Base-by-base conservation (phyloP, 257 asterid genomes). In the Verbena officinalis region DNA sequence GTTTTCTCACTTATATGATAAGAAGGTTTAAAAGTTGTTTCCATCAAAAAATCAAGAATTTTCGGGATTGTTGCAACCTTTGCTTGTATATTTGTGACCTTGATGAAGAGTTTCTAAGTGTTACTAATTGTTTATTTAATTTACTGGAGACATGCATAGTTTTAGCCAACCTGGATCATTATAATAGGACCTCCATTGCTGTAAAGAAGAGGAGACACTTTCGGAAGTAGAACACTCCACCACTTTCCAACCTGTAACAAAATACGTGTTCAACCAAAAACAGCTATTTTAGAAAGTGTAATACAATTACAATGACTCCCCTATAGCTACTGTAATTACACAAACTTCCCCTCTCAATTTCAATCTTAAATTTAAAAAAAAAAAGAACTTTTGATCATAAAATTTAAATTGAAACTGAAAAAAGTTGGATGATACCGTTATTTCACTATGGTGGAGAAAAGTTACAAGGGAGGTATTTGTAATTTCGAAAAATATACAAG, bases 161-260 rank as follows among this genome's bases (percentile, higher is more conserved):
- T 36, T 62, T 59, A 42, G 58, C 79, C 39, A 67, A 93, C 99
- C 90, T 93, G 99, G 73, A 84, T 86, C 99, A 93, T 90, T 60
- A 86, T 78, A 63, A 93, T 75, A 51, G 99, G 95, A 66, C 99
- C 97, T 50, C 99, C 97, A 48, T 81, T 90, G 86, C 76, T 59
- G 70, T 86, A 93, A 33, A 88, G 87, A 77, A 76, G 85, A 65
- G 95, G 91, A 65, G 76, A 55, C 68, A 93, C 64, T 80, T 81
- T 93, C 0, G 95, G 97, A 51, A 93, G 92, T 48, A 93, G 82
- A 68, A 80, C 61, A 54, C 70, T 77, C 99, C 99, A 93, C 99
- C 99, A 93, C 72, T 78, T 85, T 11, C 84, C 80, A 34, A 93
- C 97, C 99, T 93, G 83, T 46, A 72, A 63, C 10, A 36, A 39